A percentile compares a stretch with the other conserved stretches of the same genome.
phyloP scores from a whole-genome alignment of 164 flowering plant species.

The Aristolochia contorta region DNA sequence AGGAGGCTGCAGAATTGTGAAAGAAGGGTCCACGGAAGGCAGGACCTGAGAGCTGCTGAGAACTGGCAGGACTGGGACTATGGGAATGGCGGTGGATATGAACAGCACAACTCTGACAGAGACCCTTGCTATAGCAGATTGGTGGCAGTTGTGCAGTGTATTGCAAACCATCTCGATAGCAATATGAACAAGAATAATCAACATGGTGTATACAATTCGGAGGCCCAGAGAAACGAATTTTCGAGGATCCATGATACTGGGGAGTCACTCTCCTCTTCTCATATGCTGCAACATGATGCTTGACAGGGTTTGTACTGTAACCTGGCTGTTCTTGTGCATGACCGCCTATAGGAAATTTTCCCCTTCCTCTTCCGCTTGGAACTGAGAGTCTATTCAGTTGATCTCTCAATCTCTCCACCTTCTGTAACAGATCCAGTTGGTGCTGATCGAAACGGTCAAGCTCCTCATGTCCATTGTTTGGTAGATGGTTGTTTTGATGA shows the following conservation, averaged over 20 bases:
- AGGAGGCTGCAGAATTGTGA: slow-evolving; percentile 17
- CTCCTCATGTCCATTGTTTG: slow-evolving; percentile 21
- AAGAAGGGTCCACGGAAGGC: slow-evolving; percentile 11
- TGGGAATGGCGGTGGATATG: slow-evolving; percentile 12
- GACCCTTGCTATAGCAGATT: slow-evolving; percentile 14
- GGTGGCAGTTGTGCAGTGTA: slow-evolving; percentile 26
- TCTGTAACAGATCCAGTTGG: slow-evolving; percentile 40
- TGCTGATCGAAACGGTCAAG: slow-evolving; percentile 24
- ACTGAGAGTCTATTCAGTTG: slow-evolving; percentile 19
- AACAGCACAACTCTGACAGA: slow-evolving; percentile 17
- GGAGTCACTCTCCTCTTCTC: no score
- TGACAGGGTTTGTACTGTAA: slow-evolving; percentile 5
- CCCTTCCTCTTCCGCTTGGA: slow-evolving; percentile 14
- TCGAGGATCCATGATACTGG: slow-evolving; percentile 5
- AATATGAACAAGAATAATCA: slow-evolving; percentile 23
- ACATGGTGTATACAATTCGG: slow-evolving; percentile 20
- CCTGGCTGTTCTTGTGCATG: slow-evolving; percentile 18
- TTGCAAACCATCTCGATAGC: slow-evolving; percentile 27
- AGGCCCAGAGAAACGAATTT: slow-evolving; percentile 36
- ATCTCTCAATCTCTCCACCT: slow-evolving; percentile 52
- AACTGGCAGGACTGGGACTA: slow-evolving; percentile 33
- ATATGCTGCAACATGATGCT: slow-evolving; percentile 7
- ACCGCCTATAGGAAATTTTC: slow-evolving; percentile 12
- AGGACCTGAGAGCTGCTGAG: slow-evolving; percentile 19
- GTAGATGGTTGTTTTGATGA: slow-evolving; percentile 27